Evolutionary conservation across 2,329 filamentous ascomycete genomes (phyloP), one percentile per base, ranked within the genome.

Genomic region (Alternaria sp.): DNA sequence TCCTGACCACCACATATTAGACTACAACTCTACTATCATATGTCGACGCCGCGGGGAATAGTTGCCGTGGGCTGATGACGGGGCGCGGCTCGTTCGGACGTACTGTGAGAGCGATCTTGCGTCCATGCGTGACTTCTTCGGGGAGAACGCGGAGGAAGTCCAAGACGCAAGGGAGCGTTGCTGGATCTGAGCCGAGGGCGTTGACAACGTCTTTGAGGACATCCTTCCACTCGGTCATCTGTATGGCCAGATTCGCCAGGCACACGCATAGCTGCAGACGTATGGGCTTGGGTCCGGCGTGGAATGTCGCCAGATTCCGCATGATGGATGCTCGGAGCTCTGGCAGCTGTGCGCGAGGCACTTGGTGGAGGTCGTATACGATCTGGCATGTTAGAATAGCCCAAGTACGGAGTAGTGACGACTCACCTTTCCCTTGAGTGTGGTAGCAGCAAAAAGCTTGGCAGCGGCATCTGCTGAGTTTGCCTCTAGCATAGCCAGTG

Each of bases 61-160:
- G 15, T 65, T 80, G 79, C 77, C 80, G 74, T 75, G 54, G 60
- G 77, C 76, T 76, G 76, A 72, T 74, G 73, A 72, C 78, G 69
- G 71, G 66, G 70, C 70, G 73, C 73, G 72, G 67, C 56, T 81
- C 80, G 80, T 85, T 85, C 91, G 89, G 87, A 95, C 93, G 85
- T 96, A 97, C 94, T 89, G 93, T 94, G 84, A 99, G 88, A 87
- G 93, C 97, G 87, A 99, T 97, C 85, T 98, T 99, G 83, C 96
- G 93, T 84, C 96, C 96, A 87, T 99, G 95, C 73, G 93, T 98
- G 78, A 99, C 96, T 87, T 99, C 96, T 86, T 99, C 96, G 60
- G 96, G 96, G 70, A 99, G 89, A 75, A 99, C 94, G 81, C 93
- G 93, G 70, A 99, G 86, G 81, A 99, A 99, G 81, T 99, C 96